Evolutionary conservation across 1,284 basidiomycete genomes (phyloP), one percentile per base, ranked within the genome.

Genomic region (Moniliella sp.): DNA sequence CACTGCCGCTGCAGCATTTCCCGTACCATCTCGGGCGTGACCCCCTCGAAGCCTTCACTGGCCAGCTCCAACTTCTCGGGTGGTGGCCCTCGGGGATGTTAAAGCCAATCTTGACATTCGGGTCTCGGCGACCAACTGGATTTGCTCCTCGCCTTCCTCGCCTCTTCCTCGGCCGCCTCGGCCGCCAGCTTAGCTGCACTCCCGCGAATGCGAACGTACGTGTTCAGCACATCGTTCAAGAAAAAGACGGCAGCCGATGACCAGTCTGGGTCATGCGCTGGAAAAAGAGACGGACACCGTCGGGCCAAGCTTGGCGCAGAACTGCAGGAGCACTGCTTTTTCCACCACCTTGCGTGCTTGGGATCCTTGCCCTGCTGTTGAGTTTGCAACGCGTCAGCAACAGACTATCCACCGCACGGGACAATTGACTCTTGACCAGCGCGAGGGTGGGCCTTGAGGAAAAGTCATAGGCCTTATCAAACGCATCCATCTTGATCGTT

Each of bases 61-160:
- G 66, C 65, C 25, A 57, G 15, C 18, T 12, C 15, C 2, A 21
- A 28, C 15, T 37, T 37, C 54, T 93, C 81, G 11, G 74, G 36
- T 1, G 91, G 83, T 2, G 88, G 0, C 88, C 86, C 32, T 86
- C 81, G 2, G 88, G 88, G 2, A 94, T 72, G 55, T 88, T 83
- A 69, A 97, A 97, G 0, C 71, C 65, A 57, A 97, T 91, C 21
- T 61, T 50, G 18, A 69, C 69, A 27, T 66, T 63, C 1, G 78
- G 73, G 51, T 84, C 79, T 91, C 78, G 1, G 86, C 74, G 1
- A 94, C 80, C 28, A 99, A 76, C 60, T 97, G 91, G 55, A 99
- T 97, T 58, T 86, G 81, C 61, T 97, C 91, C 7, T 43, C 45
- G 1, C 45, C 49, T 3, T 28, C 49, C 12, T 19, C 35, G 3